Percentiles rank a stretch among this genome's conserved stretches.
Evolutionary conservation across 306 rosid genomes (phyloP).

Genomic region (Quercus berberidifolia): DNA sequence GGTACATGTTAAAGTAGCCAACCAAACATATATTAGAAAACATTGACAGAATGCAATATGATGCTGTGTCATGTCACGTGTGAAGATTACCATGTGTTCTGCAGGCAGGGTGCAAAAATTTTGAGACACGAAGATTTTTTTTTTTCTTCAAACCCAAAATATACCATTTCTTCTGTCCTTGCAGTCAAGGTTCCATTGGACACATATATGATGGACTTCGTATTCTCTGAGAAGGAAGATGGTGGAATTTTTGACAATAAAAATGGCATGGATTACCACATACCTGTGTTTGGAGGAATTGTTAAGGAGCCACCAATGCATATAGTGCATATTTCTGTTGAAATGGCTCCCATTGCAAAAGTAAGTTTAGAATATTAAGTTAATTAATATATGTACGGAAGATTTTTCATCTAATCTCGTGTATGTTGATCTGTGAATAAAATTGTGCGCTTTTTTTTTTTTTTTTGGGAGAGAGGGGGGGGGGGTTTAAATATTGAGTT

Average conservation of each 20-base stretch:
- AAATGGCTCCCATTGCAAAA: slow-evolving; percentile 99
- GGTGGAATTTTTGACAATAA: slow-evolving; percentile 92
- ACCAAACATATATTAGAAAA: neutral
- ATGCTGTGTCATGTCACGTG: slow-evolving; percentile 1
- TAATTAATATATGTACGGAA: neutral
- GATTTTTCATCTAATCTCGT: neutral
- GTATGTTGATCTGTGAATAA: neutral
- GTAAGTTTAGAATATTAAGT: slow-evolving; percentile 30
- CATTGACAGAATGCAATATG: slow-evolving; percentile 10
- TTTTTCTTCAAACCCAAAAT: slow-evolving; percentile 20
- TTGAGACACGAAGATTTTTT: neutral
- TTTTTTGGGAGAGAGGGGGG: neutral
- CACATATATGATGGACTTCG: slow-evolving; percentile 92
- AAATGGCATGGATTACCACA: slow-evolving; percentile 82
- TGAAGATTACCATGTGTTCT: slow-evolving; percentile 8
- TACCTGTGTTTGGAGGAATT: slow-evolving; percentile 77
- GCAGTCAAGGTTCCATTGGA: slow-evolving; percentile 91
- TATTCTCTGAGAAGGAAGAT: slow-evolving; percentile 83
- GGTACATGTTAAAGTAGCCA: neutral
- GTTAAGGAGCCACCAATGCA: slow-evolving; percentile 91
- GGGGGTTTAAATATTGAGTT: neutral
- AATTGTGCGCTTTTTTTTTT: neutral
- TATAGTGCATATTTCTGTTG: slow-evolving; percentile 88
- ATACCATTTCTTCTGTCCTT: slow-evolving; percentile 30
- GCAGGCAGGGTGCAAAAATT: neutral